Evolutionary conservation across 1,139 yeast genomes (phyloP).

Genomic region (Tardiomyces blankii): DNA sequence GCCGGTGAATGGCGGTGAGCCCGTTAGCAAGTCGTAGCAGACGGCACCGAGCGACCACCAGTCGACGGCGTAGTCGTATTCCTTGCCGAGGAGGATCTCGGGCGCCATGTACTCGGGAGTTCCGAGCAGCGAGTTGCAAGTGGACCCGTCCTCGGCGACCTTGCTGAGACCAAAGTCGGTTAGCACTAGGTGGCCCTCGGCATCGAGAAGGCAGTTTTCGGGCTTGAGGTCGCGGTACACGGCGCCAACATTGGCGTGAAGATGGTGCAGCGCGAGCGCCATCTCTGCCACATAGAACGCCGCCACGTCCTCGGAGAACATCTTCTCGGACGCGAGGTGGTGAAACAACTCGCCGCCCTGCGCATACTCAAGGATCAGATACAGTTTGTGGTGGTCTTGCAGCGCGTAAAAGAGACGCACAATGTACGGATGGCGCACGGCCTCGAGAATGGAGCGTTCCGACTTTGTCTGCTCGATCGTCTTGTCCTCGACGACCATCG

Average conservation of each 20-base stretch:
- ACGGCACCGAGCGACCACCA: conserved; percentile 98
- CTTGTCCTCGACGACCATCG: conserved; percentile 41
- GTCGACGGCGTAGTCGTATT: conserved; percentile 82
- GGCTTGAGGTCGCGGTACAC: conserved; percentile 91
- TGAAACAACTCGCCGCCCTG: conserved; percentile 92
- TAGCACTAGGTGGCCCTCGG: conserved; percentile 67
- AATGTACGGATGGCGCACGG: conserved; percentile 73
- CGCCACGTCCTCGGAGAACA: conserved; percentile 69
- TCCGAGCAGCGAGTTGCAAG: conserved; percentile 72
- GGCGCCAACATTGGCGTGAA: conserved; percentile 72
- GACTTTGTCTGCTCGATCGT: conserved; percentile 54
- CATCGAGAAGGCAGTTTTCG: conserved; percentile 78
- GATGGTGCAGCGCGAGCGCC: conserved; percentile 67
- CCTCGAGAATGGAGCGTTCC: conserved; percentile 59
- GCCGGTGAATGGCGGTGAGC: conserved; percentile 92
- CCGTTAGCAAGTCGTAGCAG: conserved; percentile 75
- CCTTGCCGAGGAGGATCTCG: conserved; percentile 73
- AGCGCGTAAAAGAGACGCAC: conserved; percentile 84
- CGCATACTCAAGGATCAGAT: conserved; percentile 71
- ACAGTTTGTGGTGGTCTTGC: conserved; percentile 74
- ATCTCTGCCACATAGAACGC: conserved; percentile 82
- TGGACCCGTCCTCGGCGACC: conserved; percentile 42
- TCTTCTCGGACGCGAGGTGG: conserved; percentile 74
- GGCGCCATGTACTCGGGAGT: conserved; percentile 98
- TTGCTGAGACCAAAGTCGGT: conserved; percentile 92